Conservation (phyloP, 306 rosid species). For the Prunus mira region DNA sequence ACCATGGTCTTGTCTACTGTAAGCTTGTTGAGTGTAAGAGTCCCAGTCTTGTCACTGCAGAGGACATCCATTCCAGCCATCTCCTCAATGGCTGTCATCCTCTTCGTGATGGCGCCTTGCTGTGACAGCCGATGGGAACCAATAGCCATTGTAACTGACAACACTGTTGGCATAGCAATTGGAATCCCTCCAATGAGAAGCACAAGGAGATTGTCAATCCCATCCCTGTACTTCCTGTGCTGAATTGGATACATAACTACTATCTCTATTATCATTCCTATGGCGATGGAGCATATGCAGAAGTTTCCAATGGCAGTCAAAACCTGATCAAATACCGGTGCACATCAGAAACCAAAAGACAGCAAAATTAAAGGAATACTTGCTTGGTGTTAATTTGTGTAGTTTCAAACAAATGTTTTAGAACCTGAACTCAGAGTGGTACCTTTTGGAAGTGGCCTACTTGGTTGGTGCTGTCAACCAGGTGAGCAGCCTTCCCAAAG, state of each 20-base stretch:
- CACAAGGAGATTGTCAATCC: slow-evolving; percentile 85
- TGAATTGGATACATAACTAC: slow-evolving; percentile 88
- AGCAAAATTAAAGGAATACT: not conserved
- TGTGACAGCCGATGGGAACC: slow-evolving; percentile 81
- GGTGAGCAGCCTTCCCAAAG: slow-evolving; percentile 95
- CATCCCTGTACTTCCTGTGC: slow-evolving; percentile 60
- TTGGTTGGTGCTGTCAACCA: slow-evolving; percentile 78
- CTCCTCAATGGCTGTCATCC: slow-evolving; percentile 97
- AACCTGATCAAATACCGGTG: slow-evolving; percentile 43
- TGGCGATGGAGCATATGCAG: slow-evolving; percentile 83
- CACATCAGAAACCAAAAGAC: slow-evolving; percentile 9
- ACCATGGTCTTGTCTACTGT: slow-evolving; percentile 72
- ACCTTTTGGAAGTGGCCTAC: slow-evolving; percentile 92
- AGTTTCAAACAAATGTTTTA: not conserved
- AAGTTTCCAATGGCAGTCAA: slow-evolving; percentile 89
- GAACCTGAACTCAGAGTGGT: not conserved
- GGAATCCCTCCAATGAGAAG: slow-evolving; percentile 96
- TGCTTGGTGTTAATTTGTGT: not conserved
- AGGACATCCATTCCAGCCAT: slow-evolving; percentile 97
- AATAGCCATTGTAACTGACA: slow-evolving; percentile 97
- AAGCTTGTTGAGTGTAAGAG: slow-evolving; percentile 83
- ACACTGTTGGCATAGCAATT: slow-evolving; percentile 92
- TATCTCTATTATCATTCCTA: slow-evolving; percentile 68
- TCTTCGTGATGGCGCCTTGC: slow-evolving; percentile 94
- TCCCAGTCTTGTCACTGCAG: slow-evolving; percentile 91